phyloP scores from a whole-genome alignment of 2,329 filamentous ascomycete species.

The Myriosclerotinia curreyana region DNA sequence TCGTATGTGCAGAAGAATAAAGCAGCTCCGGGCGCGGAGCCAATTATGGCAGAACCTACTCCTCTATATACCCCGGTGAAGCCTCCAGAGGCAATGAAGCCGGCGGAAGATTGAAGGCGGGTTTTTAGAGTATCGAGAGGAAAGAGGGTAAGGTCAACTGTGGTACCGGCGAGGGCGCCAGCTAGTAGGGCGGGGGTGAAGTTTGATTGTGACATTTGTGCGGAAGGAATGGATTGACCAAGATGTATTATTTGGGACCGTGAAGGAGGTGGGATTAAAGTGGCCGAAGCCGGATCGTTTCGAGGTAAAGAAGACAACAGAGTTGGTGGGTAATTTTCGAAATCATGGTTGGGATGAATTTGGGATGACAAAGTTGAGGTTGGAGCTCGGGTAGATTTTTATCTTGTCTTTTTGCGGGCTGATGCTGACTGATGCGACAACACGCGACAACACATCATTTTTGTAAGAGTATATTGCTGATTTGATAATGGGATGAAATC shows the following conservation, averaged over 20 bases:
- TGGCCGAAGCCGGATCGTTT: slow-evolving; percentile 17
- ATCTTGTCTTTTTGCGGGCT: slow-evolving; percentile 7
- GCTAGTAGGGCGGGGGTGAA: slow-evolving; percentile 67
- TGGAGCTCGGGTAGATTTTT: slow-evolving; percentile 19
- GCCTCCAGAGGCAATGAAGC: slow-evolving; percentile 80
- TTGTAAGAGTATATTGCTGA: not conserved
- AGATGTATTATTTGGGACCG: not conserved
- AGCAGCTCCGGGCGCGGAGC: slow-evolving; percentile 88
- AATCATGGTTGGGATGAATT: slow-evolving; percentile 13
- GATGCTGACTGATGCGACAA: not conserved
- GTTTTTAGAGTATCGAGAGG: slow-evolving; percentile 99
- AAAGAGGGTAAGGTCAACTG: slow-evolving; percentile 94
- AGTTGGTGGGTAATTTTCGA: not conserved
- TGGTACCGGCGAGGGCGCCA: slow-evolving; percentile 88
- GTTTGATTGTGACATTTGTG: slow-evolving; percentile 40
- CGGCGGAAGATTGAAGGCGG: slow-evolving; percentile 77
- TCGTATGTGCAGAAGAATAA: slow-evolving; percentile 98
- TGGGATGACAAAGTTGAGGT: slow-evolving; percentile 21
- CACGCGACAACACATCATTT: not conserved
- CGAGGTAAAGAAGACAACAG: slow-evolving; percentile 4
- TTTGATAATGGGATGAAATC: slow-evolving; percentile 15
- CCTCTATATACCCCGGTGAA: slow-evolving; percentile 92
- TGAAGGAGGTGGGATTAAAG: not conserved
- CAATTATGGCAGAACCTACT: slow-evolving; percentile 83
- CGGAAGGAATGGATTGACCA: slow-evolving; percentile 20